A percentile compares a stretch with the other conserved stretches of the same genome.
phyloP scores from a whole-genome alignment of 305 asterid genomes.

The Fraxinus floribunda region DNA sequence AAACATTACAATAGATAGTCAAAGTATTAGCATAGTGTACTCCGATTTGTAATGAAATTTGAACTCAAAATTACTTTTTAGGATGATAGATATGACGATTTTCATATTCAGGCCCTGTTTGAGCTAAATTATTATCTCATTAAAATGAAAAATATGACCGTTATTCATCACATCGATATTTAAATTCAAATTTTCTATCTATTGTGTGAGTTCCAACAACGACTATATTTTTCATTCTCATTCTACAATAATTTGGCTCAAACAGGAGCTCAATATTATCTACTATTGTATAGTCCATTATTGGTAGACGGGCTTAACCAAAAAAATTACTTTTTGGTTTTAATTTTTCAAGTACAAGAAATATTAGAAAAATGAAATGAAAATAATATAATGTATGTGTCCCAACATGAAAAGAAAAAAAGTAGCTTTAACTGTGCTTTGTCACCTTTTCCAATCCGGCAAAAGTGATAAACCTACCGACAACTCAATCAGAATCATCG shows the following conservation, averaged over 20 bases:
- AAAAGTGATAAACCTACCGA: constrained; percentile 34
- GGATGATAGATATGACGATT: not conserved
- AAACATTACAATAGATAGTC: not conserved
- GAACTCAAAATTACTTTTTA: not conserved
- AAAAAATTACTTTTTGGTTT: not conserved
- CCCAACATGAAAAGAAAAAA: not conserved
- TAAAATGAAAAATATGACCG: no score
- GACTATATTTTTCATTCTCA: no score
- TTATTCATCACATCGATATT: no score
- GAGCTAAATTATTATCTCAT: no score
- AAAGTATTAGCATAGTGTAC: not conserved
- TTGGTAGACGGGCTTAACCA: not conserved
- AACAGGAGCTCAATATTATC: no score
- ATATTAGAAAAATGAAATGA: not conserved
- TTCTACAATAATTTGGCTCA: no score
- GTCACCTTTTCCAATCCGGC: constrained; percentile 33
- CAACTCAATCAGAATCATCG: constrained; percentile 25
- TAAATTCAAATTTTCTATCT: no score
- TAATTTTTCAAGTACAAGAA: not conserved
- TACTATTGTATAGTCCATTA: not conserved
- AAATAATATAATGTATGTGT: not conserved
- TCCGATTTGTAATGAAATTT: not conserved
- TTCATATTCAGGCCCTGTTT: not conserved
- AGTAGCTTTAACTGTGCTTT: constrained; percentile 19
- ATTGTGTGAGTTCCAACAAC: no score